These are phyloP conservation scores for Drechslerella dactyloides DNA, from an alignment of 2,329 filamentous ascomycete species.

Conservation along the genomic window DNA sequence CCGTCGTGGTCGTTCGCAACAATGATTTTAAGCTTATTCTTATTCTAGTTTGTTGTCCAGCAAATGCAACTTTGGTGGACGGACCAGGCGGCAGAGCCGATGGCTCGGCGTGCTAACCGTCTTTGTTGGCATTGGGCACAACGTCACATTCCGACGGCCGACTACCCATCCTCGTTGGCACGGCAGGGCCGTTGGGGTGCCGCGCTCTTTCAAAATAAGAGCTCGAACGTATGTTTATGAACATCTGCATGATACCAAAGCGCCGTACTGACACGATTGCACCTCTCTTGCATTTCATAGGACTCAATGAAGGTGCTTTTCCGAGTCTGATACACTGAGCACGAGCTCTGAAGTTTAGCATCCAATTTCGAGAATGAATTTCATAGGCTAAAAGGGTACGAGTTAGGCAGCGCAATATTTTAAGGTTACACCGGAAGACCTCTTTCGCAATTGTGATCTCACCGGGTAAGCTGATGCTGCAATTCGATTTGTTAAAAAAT, in stretches of 20 bases:
- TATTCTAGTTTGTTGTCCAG: not conserved
- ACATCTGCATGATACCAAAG: too few relatives aligned
- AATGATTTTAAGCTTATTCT: not conserved
- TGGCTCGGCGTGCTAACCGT: not conserved
- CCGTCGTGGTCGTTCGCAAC: not conserved
- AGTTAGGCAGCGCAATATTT: not conserved
- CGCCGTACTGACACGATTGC: too few relatives aligned
- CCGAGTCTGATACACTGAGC: too few relatives aligned
- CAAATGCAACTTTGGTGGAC: not conserved
- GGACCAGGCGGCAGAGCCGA: not conserved
- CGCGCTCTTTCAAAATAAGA: not conserved
- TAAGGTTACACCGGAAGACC: not conserved
- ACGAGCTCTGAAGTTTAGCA: too few relatives aligned
- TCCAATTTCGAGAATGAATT: too few relatives aligned
- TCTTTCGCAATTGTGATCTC: slow-evolving; percentile 1
- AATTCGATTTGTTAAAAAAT: not conserved
- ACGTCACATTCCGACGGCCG: too few relatives aligned
- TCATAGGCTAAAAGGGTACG: too few relatives aligned
- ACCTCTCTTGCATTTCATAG: too few relatives aligned
- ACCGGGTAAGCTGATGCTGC: slow-evolving; percentile 1
- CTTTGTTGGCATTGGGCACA: not conserved
- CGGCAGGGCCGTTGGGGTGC: not conserved
- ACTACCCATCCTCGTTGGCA: not conserved
- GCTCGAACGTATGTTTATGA: too few relatives aligned
- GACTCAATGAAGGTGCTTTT: too few relatives aligned